Evolutionary conservation across 2,329 filamentous ascomycete genomes (phyloP).

Genomic region (Cyclaneusma minus): DNA sequence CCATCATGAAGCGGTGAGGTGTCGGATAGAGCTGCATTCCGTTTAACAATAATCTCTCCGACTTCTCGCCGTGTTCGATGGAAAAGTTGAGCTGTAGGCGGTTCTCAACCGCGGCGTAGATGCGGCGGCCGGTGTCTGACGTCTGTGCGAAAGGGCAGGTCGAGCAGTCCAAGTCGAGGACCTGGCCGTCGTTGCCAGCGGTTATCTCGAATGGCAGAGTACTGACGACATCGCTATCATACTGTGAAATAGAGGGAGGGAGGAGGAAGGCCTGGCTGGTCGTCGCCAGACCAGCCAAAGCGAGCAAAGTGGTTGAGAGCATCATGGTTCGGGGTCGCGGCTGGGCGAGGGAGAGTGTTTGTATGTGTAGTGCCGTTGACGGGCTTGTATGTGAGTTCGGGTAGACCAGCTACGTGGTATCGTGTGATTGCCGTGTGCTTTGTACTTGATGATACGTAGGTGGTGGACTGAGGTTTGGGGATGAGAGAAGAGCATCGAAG

Average conservation of each 20-base stretch:
- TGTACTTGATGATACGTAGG: no score
- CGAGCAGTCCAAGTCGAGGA: slow-evolving; percentile 34
- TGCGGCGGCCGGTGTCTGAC: slow-evolving; percentile 15
- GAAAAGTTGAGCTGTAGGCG: slow-evolving; percentile 36
- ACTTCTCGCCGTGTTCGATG: slow-evolving; percentile 26
- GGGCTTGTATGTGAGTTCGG: no score
- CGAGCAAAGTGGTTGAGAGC: slow-evolving; percentile 10
- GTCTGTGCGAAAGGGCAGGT: slow-evolving; percentile 30
- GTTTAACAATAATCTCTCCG: slow-evolving; percentile 39
- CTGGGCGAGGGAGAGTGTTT: no score
- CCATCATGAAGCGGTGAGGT: no score
- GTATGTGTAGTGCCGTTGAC: no score
- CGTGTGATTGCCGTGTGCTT: no score
- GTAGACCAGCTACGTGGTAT: no score
- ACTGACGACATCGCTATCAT: slow-evolving; percentile 27
- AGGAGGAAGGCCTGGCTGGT: slow-evolving; percentile 32
- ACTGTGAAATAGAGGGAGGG: slow-evolving; percentile 30
- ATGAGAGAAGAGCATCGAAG: no score
- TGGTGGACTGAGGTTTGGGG: no score
- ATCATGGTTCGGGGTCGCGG: slow-evolving; percentile 8
- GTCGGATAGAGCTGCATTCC: slow-evolving; percentile 42
- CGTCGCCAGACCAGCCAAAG: slow-evolving; percentile 8
- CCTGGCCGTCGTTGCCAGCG: slow-evolving; percentile 20
- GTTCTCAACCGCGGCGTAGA: slow-evolving; percentile 11
- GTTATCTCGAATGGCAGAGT: slow-evolving; percentile 24